Percentiles rank a stretch among this genome's conserved stretches.
Evolutionary conservation across 495 filamentous ascomycete genomes (phyloP).

Genomic region (Baudoinia panamericana): DNA sequence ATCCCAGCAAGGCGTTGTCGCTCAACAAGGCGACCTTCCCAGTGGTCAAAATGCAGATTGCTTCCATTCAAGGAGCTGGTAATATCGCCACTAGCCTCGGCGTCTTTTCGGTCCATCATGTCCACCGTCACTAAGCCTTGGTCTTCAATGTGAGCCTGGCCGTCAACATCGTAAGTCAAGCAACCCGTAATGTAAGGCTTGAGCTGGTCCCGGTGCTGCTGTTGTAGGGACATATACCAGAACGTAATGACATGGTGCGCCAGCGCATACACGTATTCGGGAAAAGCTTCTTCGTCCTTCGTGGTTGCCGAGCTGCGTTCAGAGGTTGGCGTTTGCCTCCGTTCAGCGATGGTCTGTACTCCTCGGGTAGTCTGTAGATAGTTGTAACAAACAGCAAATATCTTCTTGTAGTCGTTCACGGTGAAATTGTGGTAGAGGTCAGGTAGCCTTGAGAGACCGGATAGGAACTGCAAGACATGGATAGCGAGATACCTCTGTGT

Average conservation of each 20-base stretch:
- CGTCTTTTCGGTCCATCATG: conserved; percentile 75
- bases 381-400: conserved; percentile 88
- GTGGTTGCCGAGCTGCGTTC: conserved; percentile 33
- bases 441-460: conserved; percentile 70
- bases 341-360: conserved; percentile 35
- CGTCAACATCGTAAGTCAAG: conserved; percentile 61
- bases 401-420: conserved; percentile 75
- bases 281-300: conserved; percentile 44
- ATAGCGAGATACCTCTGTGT: conserved; percentile 82
- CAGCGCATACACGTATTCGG: conserved; percentile 81
- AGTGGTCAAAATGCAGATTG: no score
- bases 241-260: conserved; percentile 93
- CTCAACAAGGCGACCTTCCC: conserved; percentile 8
- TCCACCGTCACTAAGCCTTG: conserved; percentile 89
- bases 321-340: conserved; percentile 25
- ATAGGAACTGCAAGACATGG: conserved; percentile 87
- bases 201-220: conserved; percentile 68
- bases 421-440: conserved; percentile 69
- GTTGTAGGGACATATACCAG: conserved; percentile 83
- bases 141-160: conserved; percentile 68
- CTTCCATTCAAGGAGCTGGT: no score
- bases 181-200: conserved; percentile 88
- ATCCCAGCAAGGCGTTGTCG: conserved; percentile 8
- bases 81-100: no score
- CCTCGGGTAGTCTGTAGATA: conserved; percentile 66